phyloP scores from a whole-genome alignment of 768 basidiomycete genomes.

The Boletus bicolor region DNA sequence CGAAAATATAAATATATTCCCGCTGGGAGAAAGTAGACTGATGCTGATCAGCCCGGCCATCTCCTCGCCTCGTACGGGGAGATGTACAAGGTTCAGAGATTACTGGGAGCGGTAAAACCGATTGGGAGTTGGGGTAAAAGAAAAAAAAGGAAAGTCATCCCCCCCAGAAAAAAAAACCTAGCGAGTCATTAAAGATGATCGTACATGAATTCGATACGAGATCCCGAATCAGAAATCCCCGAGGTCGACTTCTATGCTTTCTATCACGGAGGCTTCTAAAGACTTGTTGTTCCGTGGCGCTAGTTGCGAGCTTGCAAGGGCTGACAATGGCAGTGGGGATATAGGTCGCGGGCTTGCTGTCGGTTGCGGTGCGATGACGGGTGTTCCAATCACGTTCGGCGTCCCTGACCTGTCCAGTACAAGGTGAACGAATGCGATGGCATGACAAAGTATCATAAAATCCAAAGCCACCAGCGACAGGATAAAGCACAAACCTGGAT shows the following conservation, averaged over 20 bases:
- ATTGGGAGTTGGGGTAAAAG: neutral
- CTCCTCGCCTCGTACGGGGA: neutral
- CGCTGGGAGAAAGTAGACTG: neutral
- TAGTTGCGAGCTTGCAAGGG: conserved; percentile 24
- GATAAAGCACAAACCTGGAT: conserved; percentile 53
- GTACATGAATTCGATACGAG: conserved; percentile 1
- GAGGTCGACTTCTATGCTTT: conserved; percentile 70
- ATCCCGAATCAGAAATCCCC: conserved; percentile 59
- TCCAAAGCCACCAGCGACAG: conserved; percentile 6
- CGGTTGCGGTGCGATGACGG: conserved; percentile 33
- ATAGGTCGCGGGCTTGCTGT: conserved; percentile 30
- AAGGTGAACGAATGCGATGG: conserved; percentile 4
- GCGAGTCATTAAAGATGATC: neutral
- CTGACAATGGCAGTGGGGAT: conserved; percentile 34
- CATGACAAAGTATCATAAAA: conserved; percentile 21
- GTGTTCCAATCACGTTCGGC: conserved; percentile 50
- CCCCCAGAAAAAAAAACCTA: too few relatives aligned
- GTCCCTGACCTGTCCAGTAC: conserved; percentile 34
- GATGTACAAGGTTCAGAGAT: neutral
- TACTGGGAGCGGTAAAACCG: neutral
- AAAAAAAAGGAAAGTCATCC: neutral
- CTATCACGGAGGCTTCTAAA: conserved; percentile 57
- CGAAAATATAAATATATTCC: conserved; percentile 2
- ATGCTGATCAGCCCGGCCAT: conserved; percentile 3
- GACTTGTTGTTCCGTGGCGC: conserved; percentile 36